Evolutionary conservation across 257 asterid species (phyloP).

Genomic region (Solanum pinnatisectum): DNA sequence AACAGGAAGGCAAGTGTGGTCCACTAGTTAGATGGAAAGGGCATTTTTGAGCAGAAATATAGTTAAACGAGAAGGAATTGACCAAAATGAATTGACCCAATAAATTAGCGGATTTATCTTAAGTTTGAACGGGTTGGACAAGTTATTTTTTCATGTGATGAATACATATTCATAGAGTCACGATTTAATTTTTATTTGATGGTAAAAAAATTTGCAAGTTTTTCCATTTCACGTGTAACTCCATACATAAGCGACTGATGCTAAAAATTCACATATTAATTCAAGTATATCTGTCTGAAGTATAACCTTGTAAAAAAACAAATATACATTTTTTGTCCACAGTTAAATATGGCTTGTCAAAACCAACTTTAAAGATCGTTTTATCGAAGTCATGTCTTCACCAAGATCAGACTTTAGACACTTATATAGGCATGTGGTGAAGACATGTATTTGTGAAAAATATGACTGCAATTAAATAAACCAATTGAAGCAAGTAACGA

Average conservation of each 20-base stretch:
- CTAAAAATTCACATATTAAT: background rate
- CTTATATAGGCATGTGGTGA: too few relatives aligned
- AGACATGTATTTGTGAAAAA: background rate
- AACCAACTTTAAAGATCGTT: too few relatives aligned
- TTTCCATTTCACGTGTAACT: accelerated
- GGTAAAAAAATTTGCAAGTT: background rate
- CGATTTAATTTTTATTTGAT: background rate
- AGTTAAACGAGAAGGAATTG: too few relatives aligned
- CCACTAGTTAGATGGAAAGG: too few relatives aligned
- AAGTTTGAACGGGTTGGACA: background rate
- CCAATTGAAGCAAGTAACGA: background rate
- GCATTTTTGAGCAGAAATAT: too few relatives aligned
- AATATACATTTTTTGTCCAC: too few relatives aligned
- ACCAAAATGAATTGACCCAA: background rate
- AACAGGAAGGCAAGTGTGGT: too few relatives aligned
- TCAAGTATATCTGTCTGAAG: background rate
- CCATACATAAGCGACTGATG: background rate
- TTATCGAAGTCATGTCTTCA: too few relatives aligned
- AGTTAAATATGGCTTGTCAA: background rate
- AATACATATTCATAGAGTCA: accelerated
- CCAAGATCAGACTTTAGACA: background rate
- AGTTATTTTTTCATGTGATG: background rate
- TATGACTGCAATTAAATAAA: background rate
- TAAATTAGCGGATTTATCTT: background rate
- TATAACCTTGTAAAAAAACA: background rate